Percentiles rank a stretch among this genome's conserved stretches.
phyloP scores from a whole-genome alignment of 768 basidiomycete species.

The Hygrophorus russula region DNA sequence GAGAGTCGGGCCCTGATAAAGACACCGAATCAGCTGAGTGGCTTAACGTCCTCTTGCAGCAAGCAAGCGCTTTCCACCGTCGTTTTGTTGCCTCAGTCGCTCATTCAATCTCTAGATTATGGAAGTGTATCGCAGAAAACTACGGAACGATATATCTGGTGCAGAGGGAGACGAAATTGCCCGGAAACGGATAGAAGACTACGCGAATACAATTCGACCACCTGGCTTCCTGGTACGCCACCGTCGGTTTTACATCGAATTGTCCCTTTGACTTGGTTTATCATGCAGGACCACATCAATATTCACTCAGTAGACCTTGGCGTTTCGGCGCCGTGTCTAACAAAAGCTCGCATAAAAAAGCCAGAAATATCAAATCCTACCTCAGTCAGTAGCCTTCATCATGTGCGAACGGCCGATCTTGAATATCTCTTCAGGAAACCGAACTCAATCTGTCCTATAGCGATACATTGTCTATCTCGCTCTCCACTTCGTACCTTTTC shows the following conservation, averaged over 20 bases:
- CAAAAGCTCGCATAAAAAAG: constrained; percentile 49
- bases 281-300: constrained; percentile 65
- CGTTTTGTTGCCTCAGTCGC: background rate
- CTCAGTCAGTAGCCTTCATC: constrained; percentile 18
- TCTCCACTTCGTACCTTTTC: constrained; percentile 74
- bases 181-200: constrained; percentile 66
- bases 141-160: constrained; percentile 60
- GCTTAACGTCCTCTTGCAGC: constrained; percentile 78
- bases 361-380: constrained; percentile 14
- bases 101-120: constrained; percentile 34
- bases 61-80: constrained; percentile 35
- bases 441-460: constrained; percentile 79
- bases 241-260: constrained; percentile 1
- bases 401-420: constrained; percentile 8
- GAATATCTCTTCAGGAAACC: constrained; percentile 40
- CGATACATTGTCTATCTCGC: constrained; percentile 74
- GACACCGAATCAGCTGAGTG: constrained; percentile 73
- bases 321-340: constrained; percentile 64
- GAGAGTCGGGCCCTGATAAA: constrained; percentile 16
- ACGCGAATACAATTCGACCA: constrained; percentile 70
- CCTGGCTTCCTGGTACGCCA: constrained; percentile 50
- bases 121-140: constrained; percentile 65
- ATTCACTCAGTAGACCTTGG: constrained; percentile 83
- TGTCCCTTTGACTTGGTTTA: background rate
- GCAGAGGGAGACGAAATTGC: constrained; percentile 77